A percentile compares a stretch with the other conserved stretches of the same genome.
Conservation (phyloP, 345 rosid species). For the Eucalyptus leucophloia region DNA sequence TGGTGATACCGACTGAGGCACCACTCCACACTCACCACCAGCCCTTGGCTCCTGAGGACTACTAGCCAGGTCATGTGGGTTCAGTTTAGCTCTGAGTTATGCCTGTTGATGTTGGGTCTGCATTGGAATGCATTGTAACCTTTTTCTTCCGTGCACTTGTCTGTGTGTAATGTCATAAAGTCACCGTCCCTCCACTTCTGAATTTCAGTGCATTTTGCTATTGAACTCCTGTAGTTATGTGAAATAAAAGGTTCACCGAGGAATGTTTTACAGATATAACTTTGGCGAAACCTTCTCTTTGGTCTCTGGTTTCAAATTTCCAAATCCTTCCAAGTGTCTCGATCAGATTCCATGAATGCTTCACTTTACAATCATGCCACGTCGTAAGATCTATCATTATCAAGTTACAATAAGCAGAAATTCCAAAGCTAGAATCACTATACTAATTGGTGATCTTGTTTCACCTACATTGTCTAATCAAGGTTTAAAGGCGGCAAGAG, state of each 20-base stretch:
- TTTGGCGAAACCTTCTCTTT: background rate
- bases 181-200: background rate
- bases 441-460: background rate
- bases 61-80: conserved; percentile 3
- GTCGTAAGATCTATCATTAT: background rate
- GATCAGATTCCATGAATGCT: background rate
- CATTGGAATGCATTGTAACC: background rate
- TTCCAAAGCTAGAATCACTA: background rate
- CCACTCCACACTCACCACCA: conserved; percentile 33
- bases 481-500: background rate
- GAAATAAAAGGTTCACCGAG: background rate
- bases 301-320: background rate
- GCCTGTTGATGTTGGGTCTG: background rate
- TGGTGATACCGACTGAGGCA: conserved; percentile 36
- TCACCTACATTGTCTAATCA: background rate
- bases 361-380: background rate
- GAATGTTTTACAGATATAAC: background rate
- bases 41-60: conserved; percentile 73
- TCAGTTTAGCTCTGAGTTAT: background rate
- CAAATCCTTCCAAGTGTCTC: background rate
- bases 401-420: background rate
- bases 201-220: background rate
- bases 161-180: background rate
- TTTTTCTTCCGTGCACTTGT: background rate
- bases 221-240: background rate